Conservation (phyloP, 441 rosid species). For the Bocquillonia castaneifolia region DNA sequence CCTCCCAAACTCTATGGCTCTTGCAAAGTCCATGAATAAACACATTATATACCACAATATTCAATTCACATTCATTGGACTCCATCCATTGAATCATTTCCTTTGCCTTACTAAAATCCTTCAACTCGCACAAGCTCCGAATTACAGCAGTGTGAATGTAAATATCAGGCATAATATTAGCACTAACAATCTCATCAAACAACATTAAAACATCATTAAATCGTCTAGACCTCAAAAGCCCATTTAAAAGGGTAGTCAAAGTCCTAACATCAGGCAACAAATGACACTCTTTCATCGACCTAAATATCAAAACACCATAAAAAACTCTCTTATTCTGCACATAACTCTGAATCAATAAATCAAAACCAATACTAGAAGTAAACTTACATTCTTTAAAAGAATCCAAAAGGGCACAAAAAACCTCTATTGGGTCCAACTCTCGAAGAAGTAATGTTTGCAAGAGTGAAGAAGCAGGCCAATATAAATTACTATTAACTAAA, state of each 20-base stretch:
- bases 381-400: conserved; percentile 43
- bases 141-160: conserved; percentile 52
- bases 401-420: conserved; percentile 42
- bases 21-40: conserved; percentile 78
- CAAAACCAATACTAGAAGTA: conserved; percentile 61
- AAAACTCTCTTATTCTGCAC: conserved; percentile 51
- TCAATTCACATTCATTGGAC: conserved; percentile 41
- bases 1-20: conserved; percentile 54
- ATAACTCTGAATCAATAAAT: conserved; percentile 67
- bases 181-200: conserved; percentile 47
- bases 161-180: conserved; percentile 50
- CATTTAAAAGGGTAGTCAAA: conserved; percentile 57
- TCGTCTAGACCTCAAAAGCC: conserved; percentile 47
- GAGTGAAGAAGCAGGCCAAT: conserved; percentile 91
- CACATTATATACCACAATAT: conserved; percentile 63
- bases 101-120: conserved; percentile 55
- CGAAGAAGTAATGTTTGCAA: conserved; percentile 71
- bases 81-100: conserved; percentile 55
- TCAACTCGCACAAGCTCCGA: conserved; percentile 61
- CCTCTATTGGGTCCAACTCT: conserved; percentile 48
- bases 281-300: conserved; percentile 50
- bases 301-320: conserved; percentile 52
- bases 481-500: conserved; percentile 43
- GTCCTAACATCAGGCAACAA: conserved; percentile 71
- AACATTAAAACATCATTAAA: conserved; percentile 50